These are phyloP conservation scores for Debaryomycetaceae sp. DNA, from an alignment of 1,139 yeast genomes.

Conservation along the genomic window DNA sequence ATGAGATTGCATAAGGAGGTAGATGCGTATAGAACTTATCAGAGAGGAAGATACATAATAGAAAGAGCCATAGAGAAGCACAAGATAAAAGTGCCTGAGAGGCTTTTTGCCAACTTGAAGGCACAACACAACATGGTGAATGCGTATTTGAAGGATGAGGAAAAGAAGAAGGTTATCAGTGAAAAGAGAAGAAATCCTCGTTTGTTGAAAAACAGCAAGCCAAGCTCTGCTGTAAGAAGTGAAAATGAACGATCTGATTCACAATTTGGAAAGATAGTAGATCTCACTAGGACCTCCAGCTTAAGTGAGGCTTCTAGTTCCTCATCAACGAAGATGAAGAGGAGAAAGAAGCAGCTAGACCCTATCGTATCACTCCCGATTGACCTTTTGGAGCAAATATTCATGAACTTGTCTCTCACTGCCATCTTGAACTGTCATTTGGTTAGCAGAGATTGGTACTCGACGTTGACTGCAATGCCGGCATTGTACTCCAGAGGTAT, in stretches of 20 bases:
- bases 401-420: conserved; percentile 18
- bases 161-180: conserved; percentile 2
- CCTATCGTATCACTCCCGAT: conserved; percentile 26
- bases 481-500: conserved; percentile 20
- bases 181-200: conserved; percentile 2
- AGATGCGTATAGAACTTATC: conserved; percentile 43
- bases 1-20: conserved; percentile 22
- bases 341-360: conserved; percentile 15
- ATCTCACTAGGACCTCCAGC: background rate
- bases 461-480: conserved; percentile 22
- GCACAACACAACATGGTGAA: conserved; percentile 22
- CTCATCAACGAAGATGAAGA: background rate
- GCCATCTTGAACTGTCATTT: conserved; percentile 24
- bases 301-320: background rate
- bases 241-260: background rate
- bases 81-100: conserved; percentile 22
- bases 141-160: conserved; percentile 16
- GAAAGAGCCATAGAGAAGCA: conserved; percentile 23
- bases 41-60: conserved; percentile 37
- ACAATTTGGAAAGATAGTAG: background rate
- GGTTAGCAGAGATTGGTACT: conserved; percentile 35
- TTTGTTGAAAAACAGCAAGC: background rate
- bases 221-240: conserved; percentile 1
- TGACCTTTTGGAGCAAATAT: conserved; percentile 29
- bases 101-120: conserved; percentile 23